Conservation (phyloP, 208 protist genomes). For the Polymyxa betae region DNA sequence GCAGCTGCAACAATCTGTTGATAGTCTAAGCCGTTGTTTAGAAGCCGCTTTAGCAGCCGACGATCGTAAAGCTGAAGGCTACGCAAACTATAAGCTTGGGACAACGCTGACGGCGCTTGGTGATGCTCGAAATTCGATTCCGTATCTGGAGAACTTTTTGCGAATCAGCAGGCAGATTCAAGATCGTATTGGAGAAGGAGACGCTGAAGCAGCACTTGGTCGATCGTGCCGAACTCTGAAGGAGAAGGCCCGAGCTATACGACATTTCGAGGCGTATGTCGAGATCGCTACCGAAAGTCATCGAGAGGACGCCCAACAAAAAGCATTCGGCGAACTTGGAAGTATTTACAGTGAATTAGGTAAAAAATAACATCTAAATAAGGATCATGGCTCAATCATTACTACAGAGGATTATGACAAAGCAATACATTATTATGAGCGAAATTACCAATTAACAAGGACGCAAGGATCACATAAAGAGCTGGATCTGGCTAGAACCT, state of each 20-base stretch:
- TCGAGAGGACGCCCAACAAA: background rate
- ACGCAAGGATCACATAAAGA: background rate
- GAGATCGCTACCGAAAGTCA: constrained; percentile 13
- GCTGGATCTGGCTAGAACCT: constrained; percentile 24
- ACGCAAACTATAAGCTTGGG: constrained; percentile 22
- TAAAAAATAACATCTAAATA: background rate
- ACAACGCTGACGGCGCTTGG: background rate
- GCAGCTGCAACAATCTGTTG: constrained; percentile 23
- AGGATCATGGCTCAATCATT: constrained; percentile 13
- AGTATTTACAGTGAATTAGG: constrained; percentile 28
- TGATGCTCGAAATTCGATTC: background rate
- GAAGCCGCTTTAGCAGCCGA: background rate
- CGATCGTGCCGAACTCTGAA: background rate
- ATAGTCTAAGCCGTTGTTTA: background rate
- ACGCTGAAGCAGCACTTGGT: background rate
- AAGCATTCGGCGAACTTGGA: constrained; percentile 9
- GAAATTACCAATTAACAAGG: constrained; percentile 19
- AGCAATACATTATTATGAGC: background rate
- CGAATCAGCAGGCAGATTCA: background rate
- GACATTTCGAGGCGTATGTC: background rate
- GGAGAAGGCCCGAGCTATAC: background rate
- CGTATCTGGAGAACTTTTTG: constrained; percentile 49
- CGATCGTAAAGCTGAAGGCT: background rate
- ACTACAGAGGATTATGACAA: background rate
- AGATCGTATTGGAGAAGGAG: background rate